Evolutionary conservation across 1,284 basidiomycete species (phyloP).

Genomic region (Puccinia coronata): DNA sequence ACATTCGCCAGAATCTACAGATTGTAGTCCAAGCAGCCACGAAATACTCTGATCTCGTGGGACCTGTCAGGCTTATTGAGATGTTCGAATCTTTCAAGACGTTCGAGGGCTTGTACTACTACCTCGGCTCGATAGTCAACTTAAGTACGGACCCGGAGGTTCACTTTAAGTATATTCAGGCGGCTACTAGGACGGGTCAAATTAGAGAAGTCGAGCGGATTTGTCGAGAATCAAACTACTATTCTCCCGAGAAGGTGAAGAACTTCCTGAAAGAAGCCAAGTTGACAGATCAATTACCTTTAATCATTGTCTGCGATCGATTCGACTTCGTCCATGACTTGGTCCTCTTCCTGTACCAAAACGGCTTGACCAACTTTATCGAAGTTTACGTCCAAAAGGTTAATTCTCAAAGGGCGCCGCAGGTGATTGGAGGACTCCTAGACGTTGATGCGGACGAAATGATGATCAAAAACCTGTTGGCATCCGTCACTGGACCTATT

Average conservation of each 20-base stretch:
- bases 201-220: slow-evolving; percentile 99
- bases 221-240: slow-evolving; percentile 93
- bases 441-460: slow-evolving; percentile 98
- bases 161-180: slow-evolving; percentile 99
- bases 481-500: slow-evolving; percentile 94
- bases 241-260: slow-evolving; percentile 99
- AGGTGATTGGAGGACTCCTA: slow-evolving; percentile 92
- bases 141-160: slow-evolving; percentile 94
- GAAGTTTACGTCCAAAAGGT: slow-evolving; percentile 99
- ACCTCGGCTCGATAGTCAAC: slow-evolving; percentile 95
- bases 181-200: slow-evolving; percentile 95
- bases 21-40: slow-evolving; percentile 97
- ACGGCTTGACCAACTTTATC: slow-evolving; percentile 93
- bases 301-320: slow-evolving; percentile 99
- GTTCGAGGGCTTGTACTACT: slow-evolving; percentile 98
- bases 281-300: slow-evolving; percentile 90
- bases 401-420: slow-evolving; percentile 96
- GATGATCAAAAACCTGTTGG: slow-evolving; percentile 89
- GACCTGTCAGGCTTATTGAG: slow-evolving; percentile 95
- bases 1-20: slow-evolving; percentile 96
- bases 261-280: slow-evolving; percentile 93
- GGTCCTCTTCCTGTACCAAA: slow-evolving; percentile 98
- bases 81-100: slow-evolving; percentile 99
- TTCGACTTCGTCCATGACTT: slow-evolving; percentile 99
- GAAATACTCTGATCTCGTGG: slow-evolving; percentile 97